Percentiles rank a stretch among this genome's conserved stretches.
phyloP scores from a whole-genome alignment of 352 stramenopile genomes.

The Pythium vanterpoolii region DNA sequence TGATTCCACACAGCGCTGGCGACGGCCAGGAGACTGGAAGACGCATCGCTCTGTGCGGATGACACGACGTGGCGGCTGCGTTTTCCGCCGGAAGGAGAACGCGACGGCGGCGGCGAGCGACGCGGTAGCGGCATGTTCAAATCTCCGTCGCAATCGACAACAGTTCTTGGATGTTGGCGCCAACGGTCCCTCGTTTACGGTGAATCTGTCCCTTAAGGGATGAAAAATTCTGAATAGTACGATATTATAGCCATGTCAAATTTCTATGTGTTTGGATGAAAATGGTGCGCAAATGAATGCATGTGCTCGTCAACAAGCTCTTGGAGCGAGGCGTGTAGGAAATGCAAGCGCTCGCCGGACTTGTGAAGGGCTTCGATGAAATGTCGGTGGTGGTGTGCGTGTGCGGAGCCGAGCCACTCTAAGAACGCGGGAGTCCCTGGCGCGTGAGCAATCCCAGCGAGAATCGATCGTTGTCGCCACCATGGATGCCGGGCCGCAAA shows the following conservation, averaged over 20 bases:
- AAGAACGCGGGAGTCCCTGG: background rate
- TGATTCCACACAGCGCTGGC: constrained; percentile 73
- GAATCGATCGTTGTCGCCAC: constrained; percentile 8
- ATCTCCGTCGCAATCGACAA: no score
- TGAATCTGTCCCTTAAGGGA: background rate
- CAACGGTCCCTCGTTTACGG: constrained; percentile 10
- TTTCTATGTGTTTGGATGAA: background rate
- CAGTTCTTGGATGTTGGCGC: constrained; percentile 2
- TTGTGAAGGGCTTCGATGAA: background rate
- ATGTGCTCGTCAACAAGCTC: constrained; percentile 18
- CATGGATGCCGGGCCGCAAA: constrained; percentile 4
- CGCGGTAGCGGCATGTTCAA: constrained; percentile 22
- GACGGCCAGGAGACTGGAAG: constrained; percentile 22
- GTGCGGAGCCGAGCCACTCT: constrained; percentile 2
- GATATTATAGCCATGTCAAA: constrained; percentile 5
- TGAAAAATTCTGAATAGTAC: background rate
- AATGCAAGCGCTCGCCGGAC: constrained; percentile 4
- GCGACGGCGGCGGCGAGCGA: constrained; percentile 9
- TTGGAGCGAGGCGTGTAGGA: constrained; percentile 2
- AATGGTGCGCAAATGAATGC: constrained; percentile 4
- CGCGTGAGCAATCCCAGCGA: background rate
- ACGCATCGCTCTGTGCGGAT: background rate
- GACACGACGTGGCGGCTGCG: background rate
- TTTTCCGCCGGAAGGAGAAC: background rate
- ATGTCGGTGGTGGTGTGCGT: background rate